phyloP scores from a whole-genome alignment of 2,329 filamentous ascomycete species.

The Lachnellula hyalina region DNA sequence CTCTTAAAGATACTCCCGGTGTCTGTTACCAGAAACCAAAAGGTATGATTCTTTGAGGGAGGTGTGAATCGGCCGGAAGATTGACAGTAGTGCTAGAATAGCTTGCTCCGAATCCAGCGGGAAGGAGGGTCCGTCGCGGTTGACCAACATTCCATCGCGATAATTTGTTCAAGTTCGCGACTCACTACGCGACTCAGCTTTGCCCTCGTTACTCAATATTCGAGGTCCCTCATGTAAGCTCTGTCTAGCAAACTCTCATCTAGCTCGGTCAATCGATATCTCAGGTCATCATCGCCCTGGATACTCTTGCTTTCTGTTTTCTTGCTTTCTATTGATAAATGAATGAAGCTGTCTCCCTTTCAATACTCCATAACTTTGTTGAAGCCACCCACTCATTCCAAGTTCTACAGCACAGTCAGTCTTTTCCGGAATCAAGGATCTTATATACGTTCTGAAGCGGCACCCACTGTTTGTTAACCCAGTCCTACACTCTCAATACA shows the following conservation, averaged over 20 bases:
- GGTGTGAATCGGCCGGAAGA: background rate
- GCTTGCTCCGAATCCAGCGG: background rate
- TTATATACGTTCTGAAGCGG: constrained; percentile 3
- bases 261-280: constrained; percentile 8
- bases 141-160: constrained; percentile 15
- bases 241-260: constrained; percentile 15
- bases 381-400: constrained; percentile 17
- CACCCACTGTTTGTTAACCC: constrained; percentile 10
- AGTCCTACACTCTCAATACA: background rate
- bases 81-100: background rate
- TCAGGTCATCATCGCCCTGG: constrained; percentile 1
- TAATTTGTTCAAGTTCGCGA: constrained; percentile 16
- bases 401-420: constrained; percentile 12
- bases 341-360: constrained; percentile 14
- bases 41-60: background rate
- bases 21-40: background rate
- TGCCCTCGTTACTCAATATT: constrained; percentile 18
- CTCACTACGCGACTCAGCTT: constrained; percentile 16
- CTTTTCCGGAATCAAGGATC: constrained; percentile 10
- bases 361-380: constrained; percentile 8
- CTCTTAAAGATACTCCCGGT: background rate
- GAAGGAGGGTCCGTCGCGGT: constrained; percentile 1
- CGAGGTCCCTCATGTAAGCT: constrained; percentile 18
- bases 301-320: constrained; percentile 3
- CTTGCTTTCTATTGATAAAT: constrained; percentile 18